These are phyloP conservation scores for Puccinia polysora DNA, from an alignment of 1,284 basidiomycete species.

Conservation along the genomic window DNA sequence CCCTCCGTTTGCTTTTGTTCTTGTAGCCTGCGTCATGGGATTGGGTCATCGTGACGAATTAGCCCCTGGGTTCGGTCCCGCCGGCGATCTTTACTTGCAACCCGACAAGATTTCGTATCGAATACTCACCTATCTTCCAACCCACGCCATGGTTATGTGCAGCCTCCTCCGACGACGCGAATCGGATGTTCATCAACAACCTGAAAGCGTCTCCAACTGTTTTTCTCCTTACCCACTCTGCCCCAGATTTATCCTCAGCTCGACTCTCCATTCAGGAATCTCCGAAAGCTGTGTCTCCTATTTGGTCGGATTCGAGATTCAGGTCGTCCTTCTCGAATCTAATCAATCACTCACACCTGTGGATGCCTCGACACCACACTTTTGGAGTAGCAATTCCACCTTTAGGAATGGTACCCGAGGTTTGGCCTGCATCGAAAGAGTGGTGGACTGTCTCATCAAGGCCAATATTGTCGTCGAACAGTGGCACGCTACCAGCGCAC, in stretches of 20 bases:
- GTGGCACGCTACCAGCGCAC: slow-evolving; percentile 38
- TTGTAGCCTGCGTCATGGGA: slow-evolving; percentile 38
- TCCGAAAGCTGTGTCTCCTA: slow-evolving; percentile 37
- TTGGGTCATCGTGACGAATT: slow-evolving; percentile 37
- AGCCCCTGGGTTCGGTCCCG: slow-evolving; percentile 29
- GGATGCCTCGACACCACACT: slow-evolving; percentile 13
- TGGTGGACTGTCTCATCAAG: slow-evolving; percentile 13
- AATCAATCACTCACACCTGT: slow-evolving; percentile 12
- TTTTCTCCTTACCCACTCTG: slow-evolving; percentile 42
- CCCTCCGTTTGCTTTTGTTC: neutral
- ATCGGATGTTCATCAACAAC: slow-evolving; percentile 1
- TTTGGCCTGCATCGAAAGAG: slow-evolving; percentile 31
- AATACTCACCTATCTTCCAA: slow-evolving; percentile 17
- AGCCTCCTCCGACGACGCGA: slow-evolving; percentile 30
- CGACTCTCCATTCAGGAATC: slow-evolving; percentile 37
- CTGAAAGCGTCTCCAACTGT: neutral
- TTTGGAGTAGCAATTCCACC: slow-evolving; percentile 35
- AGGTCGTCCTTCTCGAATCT: slow-evolving; percentile 38
- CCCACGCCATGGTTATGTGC: slow-evolving; percentile 39
- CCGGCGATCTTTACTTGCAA: slow-evolving; percentile 41
- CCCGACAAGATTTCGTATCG: slow-evolving; percentile 43
- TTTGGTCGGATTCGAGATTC: slow-evolving; percentile 40
- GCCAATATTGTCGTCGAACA: slow-evolving; percentile 35
- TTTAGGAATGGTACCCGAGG: slow-evolving; percentile 26
- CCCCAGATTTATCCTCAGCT: slow-evolving; percentile 40